Evolutionary conservation across 192 early-diverging fungal genomes (phyloP), one percentile per base, ranked within the genome.

Genomic region (Backusella tuberculispora): DNA sequence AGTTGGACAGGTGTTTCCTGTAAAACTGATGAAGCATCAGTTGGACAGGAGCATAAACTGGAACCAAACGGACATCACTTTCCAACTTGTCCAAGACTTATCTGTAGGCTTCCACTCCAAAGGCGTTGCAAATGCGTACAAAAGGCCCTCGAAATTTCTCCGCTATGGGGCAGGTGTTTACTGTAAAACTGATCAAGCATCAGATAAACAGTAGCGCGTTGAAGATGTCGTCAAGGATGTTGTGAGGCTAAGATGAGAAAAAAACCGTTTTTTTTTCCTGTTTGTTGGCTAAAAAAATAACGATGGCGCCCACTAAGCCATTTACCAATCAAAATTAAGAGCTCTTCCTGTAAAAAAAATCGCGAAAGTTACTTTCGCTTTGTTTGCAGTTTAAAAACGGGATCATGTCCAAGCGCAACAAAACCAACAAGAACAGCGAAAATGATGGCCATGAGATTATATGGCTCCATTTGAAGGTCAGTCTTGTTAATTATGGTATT

Each of bases 101-200:
- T 46, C 45, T 9, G 45, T 46, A 9, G 6, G 13, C 45, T 46
- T 46, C 13, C 45, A 46, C 45, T 46, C 45, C 45, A 46, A 46
- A 46, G 45, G 45, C 13, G 45, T 46, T 46, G 45, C 13, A 46
- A 46, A 46, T 46, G 45, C 13, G 45, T 46, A 46, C 45, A 46
- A 46, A 46, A 46, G 45, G 45, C 45, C 45, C 45, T 46, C 45
- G 13, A 13, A 46, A 46, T 46, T 46, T 46, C n/a, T 46, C 45
- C 45, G 45, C 45, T 46, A 46, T 46, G 45, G n/a, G 45, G 45
- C 45, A 46, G 45, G 45, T 46, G 45, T 46, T 46, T 46, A 46
- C 45, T 46, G 45, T 46, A 46, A 46, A 46, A 46, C 45, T 46
- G 45, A 46, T 46, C 45, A 46, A 46, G 45, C 45, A 46, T 46